Base-by-base conservation (phyloP, 805 yeast genomes). In the Pichia rugopelliculosa region DNA sequence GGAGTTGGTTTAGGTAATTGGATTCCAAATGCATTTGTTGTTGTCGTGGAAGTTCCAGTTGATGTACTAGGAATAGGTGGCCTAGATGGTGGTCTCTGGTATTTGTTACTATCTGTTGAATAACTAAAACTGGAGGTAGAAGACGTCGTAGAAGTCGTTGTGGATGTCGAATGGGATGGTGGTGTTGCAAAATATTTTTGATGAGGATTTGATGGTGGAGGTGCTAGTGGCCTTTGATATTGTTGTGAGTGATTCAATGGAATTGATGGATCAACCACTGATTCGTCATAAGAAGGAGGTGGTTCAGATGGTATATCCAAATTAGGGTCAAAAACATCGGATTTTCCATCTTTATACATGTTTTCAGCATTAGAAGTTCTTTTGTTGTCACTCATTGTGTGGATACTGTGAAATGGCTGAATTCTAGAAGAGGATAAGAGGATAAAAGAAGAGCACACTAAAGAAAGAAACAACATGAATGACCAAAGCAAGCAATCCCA, bases 231-330 rank as follows among this genome's bases (percentile, higher is more conserved):
- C 11, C 42, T 33, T 12, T 36, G 34, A 22, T 38, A 39, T 13
- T 22, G 27, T 4, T n/a, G 13, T 17, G 33, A 23, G 10, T 36
- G 37, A 55, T 34, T 55, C 47, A 50, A 60, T 1, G 44, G 34
- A 6, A 39, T 23, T 4, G 51, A 18, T 3, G 58, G 56, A 39
- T 49, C 58, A 21, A 41, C 45, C 38, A 53, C 30, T 3, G 58
- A 77, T 37, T 76, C 79, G 9, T 69, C 69, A 51, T 76, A 76
- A 10, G 74, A 62, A 8, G 82, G 82, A 4, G 77, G 74, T 1
- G 68, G 65, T 15, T 53, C 60, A 9, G 49, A 10, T 2, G 61
- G 60, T 1, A 41, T 27, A n/a, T 47, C 22, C n/a, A 20, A 48
- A 24, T 53, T 52, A 9, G 52, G 46, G 36, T 51, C 56, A 13